Percentiles rank a stretch among this genome's conserved stretches.
These are phyloP conservation scores for Hemisphaericaspora lyxosophila DNA, from an alignment of 1,139 yeast genomes.

Conservation along the genomic window DNA sequence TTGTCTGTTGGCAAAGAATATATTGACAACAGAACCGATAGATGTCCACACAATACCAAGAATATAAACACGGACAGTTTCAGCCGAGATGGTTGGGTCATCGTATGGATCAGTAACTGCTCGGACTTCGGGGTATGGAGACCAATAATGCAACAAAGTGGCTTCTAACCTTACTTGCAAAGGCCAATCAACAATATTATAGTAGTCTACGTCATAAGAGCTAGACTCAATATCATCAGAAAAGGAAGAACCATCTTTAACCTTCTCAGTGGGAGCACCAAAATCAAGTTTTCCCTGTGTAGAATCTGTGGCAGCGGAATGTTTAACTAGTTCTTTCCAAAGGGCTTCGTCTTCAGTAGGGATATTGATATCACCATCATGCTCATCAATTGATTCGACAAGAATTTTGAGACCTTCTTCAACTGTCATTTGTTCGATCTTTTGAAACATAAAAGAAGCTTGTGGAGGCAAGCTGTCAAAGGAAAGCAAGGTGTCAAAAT, in stretches of 20 bases:
- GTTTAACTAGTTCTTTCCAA: conserved; percentile 7
- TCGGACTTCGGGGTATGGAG: conserved; percentile 68
- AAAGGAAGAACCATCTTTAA: conserved; percentile 14
- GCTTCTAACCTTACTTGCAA: conserved; percentile 44
- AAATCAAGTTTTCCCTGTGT: conserved; percentile 12
- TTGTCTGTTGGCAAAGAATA: conserved; percentile 57
- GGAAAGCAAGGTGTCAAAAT: conserved; percentile 24
- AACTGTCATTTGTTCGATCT: conserved; percentile 22
- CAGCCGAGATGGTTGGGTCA: conserved; percentile 50
- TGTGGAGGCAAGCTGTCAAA: conserved; percentile 28
- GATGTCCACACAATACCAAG: conserved; percentile 52
- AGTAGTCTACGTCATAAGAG: background rate
- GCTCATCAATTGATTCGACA: conserved; percentile 19
- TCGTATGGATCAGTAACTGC: conserved; percentile 56
- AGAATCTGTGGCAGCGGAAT: conserved; percentile 1
- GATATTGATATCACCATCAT: conserved; percentile 23
- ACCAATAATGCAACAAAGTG: conserved; percentile 49
- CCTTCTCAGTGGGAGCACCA: conserved; percentile 17
- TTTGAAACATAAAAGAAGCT: conserved; percentile 31
- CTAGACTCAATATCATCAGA: background rate
- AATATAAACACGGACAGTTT: conserved; percentile 56
- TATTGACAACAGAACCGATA: conserved; percentile 59
- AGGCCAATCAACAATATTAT: conserved; percentile 22
- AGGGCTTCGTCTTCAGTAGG: conserved; percentile 10
- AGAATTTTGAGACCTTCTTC: conserved; percentile 25